Conservation (phyloP, 805 yeast species). For the Kluyveromyces lactis region DNA sequence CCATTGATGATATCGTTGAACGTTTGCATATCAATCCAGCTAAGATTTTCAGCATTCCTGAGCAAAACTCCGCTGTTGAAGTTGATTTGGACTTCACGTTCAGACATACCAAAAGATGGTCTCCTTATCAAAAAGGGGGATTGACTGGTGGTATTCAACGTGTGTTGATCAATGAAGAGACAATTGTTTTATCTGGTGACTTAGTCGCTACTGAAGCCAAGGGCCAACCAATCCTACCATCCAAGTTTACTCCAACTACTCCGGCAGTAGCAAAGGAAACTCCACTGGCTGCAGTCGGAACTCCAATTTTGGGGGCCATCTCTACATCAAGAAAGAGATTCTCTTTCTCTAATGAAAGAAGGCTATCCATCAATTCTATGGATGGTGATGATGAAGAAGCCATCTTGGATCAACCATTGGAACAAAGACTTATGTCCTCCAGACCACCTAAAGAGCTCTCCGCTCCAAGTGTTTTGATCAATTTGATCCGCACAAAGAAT, state of each 20-base stretch:
- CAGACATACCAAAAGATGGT: conserved; percentile 44
- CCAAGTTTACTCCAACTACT: conserved; percentile 33
- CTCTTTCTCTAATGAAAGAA: conserved; percentile 40
- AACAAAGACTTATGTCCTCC: conserved; percentile 50
- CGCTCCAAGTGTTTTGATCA: conserved; percentile 72
- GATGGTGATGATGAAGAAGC: conserved; percentile 39
- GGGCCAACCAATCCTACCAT: conserved; percentile 50
- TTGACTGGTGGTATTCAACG: conserved; percentile 83
- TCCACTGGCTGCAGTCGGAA: conserved; percentile 26
- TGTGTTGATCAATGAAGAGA: conserved; percentile 68
- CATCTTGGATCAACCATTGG: conserved; percentile 50
- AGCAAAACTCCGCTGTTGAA: conserved; percentile 72
- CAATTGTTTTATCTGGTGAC: conserved; percentile 79
- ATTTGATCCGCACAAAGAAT: conserved; percentile 72
- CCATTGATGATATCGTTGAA: conserved; percentile 60
- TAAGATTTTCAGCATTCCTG: conserved; percentile 73
- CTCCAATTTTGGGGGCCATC: conserved; percentile 32
- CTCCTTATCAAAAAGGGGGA: conserved; percentile 45
- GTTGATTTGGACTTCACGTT: conserved; percentile 58
- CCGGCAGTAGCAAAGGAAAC: conserved; percentile 25
- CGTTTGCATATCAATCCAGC: conserved; percentile 79
- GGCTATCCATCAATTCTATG: conserved; percentile 29
- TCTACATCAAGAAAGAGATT: conserved; percentile 35
- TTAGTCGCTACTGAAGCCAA: conserved; percentile 49
- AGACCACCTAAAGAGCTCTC: conserved; percentile 66